Evolutionary conservation across 2,329 filamentous ascomycete species (phyloP).

Genomic region (Cordyceps militaris): DNA sequence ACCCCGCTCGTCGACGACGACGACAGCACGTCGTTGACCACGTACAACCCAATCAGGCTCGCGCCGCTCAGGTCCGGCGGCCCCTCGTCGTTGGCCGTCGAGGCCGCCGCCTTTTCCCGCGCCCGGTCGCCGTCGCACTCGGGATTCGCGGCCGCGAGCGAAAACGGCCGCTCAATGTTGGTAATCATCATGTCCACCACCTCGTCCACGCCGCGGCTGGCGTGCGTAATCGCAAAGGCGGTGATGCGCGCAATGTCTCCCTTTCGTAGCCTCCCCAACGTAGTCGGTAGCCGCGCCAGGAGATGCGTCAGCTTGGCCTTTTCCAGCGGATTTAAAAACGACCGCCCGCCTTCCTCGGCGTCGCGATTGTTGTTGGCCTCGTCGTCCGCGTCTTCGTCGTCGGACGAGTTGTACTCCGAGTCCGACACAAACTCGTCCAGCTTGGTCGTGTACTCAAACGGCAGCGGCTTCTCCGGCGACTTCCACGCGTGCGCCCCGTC

Average conservation of each 20-base stretch:
- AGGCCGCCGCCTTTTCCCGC: constrained; percentile 31
- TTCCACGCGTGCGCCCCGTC: constrained; percentile 74
- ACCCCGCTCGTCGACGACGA: constrained; percentile 70
- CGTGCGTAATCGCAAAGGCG: constrained; percentile 82
- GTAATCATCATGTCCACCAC: constrained; percentile 81
- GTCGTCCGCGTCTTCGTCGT: constrained; percentile 68
- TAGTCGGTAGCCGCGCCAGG: constrained; percentile 73
- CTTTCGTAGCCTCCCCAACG: constrained; percentile 65
- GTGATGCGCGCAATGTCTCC: constrained; percentile 83
- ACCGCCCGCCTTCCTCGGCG: constrained; percentile 41
- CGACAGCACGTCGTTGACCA: constrained; percentile 70
- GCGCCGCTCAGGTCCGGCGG: constrained; percentile 59
- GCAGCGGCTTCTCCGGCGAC: constrained; percentile 62
- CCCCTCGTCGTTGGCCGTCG: constrained; percentile 31
- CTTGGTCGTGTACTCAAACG: constrained; percentile 71
- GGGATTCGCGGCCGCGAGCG: constrained; percentile 64
- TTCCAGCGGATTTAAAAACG: constrained; percentile 73
- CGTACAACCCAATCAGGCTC: constrained; percentile 73
- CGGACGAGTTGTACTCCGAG: constrained; percentile 77
- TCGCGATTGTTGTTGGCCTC: constrained; percentile 39
- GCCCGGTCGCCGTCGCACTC: constrained; percentile 36
- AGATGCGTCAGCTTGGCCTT: constrained; percentile 76
- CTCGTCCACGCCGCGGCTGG: constrained; percentile 78
- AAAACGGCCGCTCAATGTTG: constrained; percentile 73
- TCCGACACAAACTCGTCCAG: constrained; percentile 78